These are phyloP conservation scores for Coemansia sp. DNA, from an alignment of 192 early-diverging fungal species.

Conservation along the genomic window DNA sequence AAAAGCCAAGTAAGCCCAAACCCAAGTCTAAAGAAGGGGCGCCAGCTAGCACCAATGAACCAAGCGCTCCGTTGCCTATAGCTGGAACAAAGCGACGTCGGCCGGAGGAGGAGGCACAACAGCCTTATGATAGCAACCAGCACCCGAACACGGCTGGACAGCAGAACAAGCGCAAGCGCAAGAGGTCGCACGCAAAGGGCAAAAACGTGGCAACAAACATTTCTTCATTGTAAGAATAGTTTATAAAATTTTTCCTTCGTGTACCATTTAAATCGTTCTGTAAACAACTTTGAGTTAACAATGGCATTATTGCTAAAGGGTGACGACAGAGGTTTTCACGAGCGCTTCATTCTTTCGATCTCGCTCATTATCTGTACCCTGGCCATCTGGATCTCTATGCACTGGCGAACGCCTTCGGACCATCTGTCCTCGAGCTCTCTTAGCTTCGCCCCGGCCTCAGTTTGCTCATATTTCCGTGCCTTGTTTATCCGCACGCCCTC, in stretches of 20 bases:
- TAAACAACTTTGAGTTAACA: no score
- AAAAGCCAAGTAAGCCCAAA: slow-evolving; percentile 1
- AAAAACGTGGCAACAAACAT: neutral
- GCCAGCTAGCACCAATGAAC: neutral
- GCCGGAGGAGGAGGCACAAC: slow-evolving; percentile 8
- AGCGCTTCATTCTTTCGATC: slow-evolving; percentile 20
- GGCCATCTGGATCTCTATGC: slow-evolving; percentile 53
- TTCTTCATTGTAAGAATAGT: no score
- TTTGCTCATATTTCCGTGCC: slow-evolving; percentile 45
- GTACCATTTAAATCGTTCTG: no score
- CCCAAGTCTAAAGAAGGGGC: neutral
- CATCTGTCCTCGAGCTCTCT: slow-evolving; percentile 32
- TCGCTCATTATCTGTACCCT: slow-evolving; percentile 23
- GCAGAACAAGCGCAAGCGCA: slow-evolving; percentile 31
- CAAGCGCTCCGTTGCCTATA: neutral
- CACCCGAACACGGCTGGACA: neutral
- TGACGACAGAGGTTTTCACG: neutral
- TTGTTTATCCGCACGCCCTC: slow-evolving; percentile 39
- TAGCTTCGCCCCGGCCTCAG: slow-evolving; percentile 37
- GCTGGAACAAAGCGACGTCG: slow-evolving; percentile 16
- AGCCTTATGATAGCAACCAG: neutral
- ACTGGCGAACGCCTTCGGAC: slow-evolving; percentile 39
- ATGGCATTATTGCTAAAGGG: no score
- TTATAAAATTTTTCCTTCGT: no score
- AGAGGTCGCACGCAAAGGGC: slow-evolving; percentile 6